These are phyloP conservation scores for Rhizophora mangle DNA, from an alignment of 345 rosid species.

Conservation along the genomic window DNA sequence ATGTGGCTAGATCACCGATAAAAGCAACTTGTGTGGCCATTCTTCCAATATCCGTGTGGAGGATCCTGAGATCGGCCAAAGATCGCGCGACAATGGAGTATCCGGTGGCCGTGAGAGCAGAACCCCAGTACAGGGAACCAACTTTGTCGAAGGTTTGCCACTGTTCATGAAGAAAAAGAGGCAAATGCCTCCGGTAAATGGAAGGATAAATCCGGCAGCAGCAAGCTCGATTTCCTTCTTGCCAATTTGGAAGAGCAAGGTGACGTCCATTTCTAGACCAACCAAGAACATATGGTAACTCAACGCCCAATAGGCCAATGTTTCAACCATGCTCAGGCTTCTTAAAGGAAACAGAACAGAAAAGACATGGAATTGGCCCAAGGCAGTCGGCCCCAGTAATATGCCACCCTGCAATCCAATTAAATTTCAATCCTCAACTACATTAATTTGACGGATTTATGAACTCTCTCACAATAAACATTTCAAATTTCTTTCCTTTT, in stretches of 20 bases:
- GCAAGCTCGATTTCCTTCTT: conserved; percentile 35
- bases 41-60: conserved; percentile 33
- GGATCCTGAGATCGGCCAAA: conserved; percentile 22
- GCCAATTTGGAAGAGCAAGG: conserved; percentile 32
- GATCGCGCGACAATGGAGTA: conserved; percentile 27
- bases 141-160: not conserved
- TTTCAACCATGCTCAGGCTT: conserved; percentile 38
- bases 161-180: conserved; percentile 24
- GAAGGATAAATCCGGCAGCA: conserved; percentile 31
- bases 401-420: conserved; percentile 44
- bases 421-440: not conserved
- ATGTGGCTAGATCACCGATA: conserved; percentile 21
- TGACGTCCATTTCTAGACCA: conserved; percentile 58
- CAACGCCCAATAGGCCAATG: conserved; percentile 45
- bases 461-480: no score
- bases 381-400: conserved; percentile 37
- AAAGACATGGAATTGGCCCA: not conserved
- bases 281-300: conserved; percentile 53
- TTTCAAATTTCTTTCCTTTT: no score
- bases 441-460: no score
- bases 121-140: conserved; percentile 15
- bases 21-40: conserved; percentile 16
- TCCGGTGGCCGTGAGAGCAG: conserved; percentile 21
- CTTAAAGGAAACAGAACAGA: conserved; percentile 21
- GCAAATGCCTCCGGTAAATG: conserved; percentile 32